Evolutionary conservation across 257 asterid species (phyloP), one percentile per base, ranked within the genome.

Genomic region (Solanum tarijense): DNA sequence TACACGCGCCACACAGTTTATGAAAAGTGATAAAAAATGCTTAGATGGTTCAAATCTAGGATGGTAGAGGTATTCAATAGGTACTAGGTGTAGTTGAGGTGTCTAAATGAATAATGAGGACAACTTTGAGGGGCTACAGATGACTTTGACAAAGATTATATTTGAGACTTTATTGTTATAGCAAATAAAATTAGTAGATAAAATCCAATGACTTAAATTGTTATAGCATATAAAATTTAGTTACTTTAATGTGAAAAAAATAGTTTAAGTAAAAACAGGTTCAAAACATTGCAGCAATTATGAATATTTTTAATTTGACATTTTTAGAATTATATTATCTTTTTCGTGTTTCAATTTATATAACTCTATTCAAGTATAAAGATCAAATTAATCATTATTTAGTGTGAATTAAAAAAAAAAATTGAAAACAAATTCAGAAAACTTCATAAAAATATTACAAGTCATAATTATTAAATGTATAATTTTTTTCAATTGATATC

Each of bases 351-450:
- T 62, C 3, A 62, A 62, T 62, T 62, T 62, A 62, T 23, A 62
- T 62, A 23, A 23, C 14, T 62, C 13, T 5, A 62, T 62, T 0
- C 3, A 10, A 62, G 3, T 62, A 62, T 62, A 4, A 3, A n/a
- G 3, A 62, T 9, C 29, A 60, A 62, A 62, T 4, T 23, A 62
- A n/a, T 4, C 14, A 9, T 23, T 23, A 4, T 23, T 62, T 10
- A 0, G 5, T 1, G 7, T n/a, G 16, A 62, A n/a, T 0, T 62
- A 3, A 0, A 9, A 69, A 48, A 48, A 14, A 48, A 14, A 48
- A 5, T 66, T 65, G 4, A 29, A 69, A 69, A 13, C 16, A 29
- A 69, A 2, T 29, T 6, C 12, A 14, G 5, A 29, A 69, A 14
- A 69, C 6, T 69, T 29, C 12, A 2, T 69, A 29, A 69, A 27